A percentile compares a stretch with the other conserved stretches of the same genome.
Conservation (phyloP, 202 grass and related monocot species). For the Saccharum hybrid region DNA sequence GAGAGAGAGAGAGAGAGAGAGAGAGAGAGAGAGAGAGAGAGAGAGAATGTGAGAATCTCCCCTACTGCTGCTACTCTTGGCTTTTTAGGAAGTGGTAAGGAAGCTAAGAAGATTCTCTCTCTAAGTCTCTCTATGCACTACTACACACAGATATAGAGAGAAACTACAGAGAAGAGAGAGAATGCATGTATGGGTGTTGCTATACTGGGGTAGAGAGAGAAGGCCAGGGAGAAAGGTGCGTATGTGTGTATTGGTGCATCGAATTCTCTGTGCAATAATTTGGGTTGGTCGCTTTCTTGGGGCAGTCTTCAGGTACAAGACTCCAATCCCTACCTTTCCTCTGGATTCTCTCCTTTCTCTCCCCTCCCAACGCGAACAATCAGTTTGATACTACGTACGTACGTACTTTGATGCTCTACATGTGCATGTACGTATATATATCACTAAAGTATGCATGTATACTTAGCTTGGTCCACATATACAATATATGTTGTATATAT, state of each 20-base stretch:
- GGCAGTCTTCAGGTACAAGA: constrained; percentile 91
- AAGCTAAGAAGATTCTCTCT: constrained; percentile 92
- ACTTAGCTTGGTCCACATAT: no score
- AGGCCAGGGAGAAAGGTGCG: constrained; percentile 7
- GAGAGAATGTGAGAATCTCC: constrained; percentile 68
- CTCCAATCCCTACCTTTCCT: constrained; percentile 81
- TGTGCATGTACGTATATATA: not conserved
- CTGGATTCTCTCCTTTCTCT: constrained; percentile 45
- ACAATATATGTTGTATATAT: no score
- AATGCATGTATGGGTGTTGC: constrained; percentile 11
- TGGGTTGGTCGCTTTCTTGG: constrained; percentile 96
- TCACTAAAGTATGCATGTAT: no score
- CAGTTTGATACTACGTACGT: constrained; percentile 28
- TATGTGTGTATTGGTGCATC: constrained; percentile 62
- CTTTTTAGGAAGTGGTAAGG: constrained; percentile 90
- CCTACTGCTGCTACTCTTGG: constrained; percentile 59
- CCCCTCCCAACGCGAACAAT: constrained; percentile 21
- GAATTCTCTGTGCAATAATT: constrained; percentile 94
- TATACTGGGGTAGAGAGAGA: constrained; percentile 35
- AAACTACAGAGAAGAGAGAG: not conserved
- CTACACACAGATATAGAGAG: constrained; percentile 16
- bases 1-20: no score
- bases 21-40: no score
- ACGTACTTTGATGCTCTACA: constrained; percentile 10
- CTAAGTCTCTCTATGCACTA: not conserved